These are phyloP conservation scores for Mallotus nudiflorus DNA, from an alignment of 345 rosid species.

Conservation along the genomic window DNA sequence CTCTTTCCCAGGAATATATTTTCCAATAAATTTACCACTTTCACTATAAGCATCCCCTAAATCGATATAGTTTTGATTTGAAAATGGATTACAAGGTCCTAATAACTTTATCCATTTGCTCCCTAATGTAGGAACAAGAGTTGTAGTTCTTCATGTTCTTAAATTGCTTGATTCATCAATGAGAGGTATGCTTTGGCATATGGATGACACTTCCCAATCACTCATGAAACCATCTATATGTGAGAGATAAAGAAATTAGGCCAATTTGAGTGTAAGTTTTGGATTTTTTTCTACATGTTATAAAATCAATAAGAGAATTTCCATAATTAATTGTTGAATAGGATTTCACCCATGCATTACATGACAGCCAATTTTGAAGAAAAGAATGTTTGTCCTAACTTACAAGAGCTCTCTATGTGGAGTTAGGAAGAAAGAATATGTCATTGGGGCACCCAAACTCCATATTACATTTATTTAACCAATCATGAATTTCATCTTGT, in stretches of 20 bases:
- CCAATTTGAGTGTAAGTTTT: background rate
- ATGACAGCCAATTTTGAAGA: background rate
- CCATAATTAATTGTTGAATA: background rate
- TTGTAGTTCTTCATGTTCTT: background rate
- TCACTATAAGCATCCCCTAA: no score
- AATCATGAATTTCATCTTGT: background rate
- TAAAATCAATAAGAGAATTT: background rate
- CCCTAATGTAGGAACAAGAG: slow-evolving; percentile 13
- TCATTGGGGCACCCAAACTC: slow-evolving; percentile 5
- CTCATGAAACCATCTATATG: background rate
- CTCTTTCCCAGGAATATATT: background rate
- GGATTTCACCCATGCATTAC: background rate
- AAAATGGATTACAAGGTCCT: background rate
- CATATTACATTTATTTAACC: slow-evolving; percentile 9
- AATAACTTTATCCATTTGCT: slow-evolving; percentile 18
- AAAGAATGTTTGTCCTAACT: background rate
- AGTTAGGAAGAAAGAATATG: slow-evolving; percentile 8
- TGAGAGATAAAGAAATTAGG: slow-evolving; percentile 3
- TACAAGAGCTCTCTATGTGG: background rate
- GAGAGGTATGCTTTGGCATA: background rate
- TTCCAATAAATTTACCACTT: slow-evolving; percentile 9
- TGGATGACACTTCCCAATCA: no score
- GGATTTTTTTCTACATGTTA: background rate
- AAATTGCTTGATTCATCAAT: background rate
- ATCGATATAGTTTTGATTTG: background rate